Evolutionary conservation across 352 stramenopile species (phyloP).

Genomic region (Globisporangium spiculum): DNA sequence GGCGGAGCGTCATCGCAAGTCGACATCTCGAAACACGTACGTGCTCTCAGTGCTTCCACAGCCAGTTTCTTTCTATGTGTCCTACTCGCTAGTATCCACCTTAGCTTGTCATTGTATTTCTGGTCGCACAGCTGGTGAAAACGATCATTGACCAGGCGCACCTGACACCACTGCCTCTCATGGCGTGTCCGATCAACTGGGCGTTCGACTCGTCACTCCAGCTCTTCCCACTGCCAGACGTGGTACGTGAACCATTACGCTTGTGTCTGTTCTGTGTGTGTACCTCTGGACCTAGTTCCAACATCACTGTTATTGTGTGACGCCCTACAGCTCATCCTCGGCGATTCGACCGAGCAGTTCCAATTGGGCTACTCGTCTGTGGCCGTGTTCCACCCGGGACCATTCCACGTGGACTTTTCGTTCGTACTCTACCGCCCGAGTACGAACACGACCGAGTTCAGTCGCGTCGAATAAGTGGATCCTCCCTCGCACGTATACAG

Average conservation of each 20-base stretch:
- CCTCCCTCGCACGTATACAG: neutral
- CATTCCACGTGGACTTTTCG: slow-evolving; percentile 83
- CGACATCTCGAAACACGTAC: slow-evolving; percentile 81
- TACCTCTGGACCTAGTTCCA: neutral
- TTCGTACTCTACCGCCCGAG: slow-evolving; percentile 85
- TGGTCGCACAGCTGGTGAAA: slow-evolving; percentile 57
- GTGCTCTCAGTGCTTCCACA: neutral
- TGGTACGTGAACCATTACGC: slow-evolving; percentile 33
- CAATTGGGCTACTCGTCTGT: slow-evolving; percentile 81
- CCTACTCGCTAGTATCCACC: neutral
- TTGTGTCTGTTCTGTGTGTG: neutral
- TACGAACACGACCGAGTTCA: slow-evolving; percentile 84
- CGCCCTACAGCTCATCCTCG: slow-evolving; percentile 55
- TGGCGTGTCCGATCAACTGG: slow-evolving; percentile 92
- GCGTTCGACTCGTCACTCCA: slow-evolving; percentile 90
- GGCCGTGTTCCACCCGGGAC: slow-evolving; percentile 74
- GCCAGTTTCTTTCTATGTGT: neutral
- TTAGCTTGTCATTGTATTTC: neutral
- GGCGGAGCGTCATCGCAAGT: slow-evolving; percentile 30
- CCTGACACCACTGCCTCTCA: slow-evolving; percentile 87
- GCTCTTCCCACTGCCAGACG: slow-evolving; percentile 91
- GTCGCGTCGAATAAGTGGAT: slow-evolving; percentile 57
- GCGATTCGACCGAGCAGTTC: slow-evolving; percentile 80
- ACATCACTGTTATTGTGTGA: neutral
- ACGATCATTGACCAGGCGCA: slow-evolving; percentile 93